Conservation (phyloP, 2,329 filamentous ascomycete species). For the Colletotrichum sp. region DNA sequence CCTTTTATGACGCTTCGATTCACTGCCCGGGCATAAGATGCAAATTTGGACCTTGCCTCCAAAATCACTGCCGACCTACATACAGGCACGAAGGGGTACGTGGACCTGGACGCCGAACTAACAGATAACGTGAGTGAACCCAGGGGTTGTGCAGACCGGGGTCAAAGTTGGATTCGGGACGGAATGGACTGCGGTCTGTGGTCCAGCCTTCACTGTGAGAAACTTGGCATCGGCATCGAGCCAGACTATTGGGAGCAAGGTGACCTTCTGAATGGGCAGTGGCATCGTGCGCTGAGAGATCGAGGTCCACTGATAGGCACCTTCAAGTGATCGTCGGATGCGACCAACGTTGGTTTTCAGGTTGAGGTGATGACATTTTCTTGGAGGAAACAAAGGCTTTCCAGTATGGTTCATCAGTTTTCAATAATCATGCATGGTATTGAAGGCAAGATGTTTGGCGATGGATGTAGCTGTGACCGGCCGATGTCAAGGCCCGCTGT, state of each 20-base stretch:
- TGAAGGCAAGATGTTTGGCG: not conserved
- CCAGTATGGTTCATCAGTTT: fast-evolving
- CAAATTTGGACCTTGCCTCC: fast-evolving
- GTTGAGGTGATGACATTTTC: fast-evolving
- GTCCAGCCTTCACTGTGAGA: not conserved
- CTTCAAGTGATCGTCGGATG: fast-evolving
- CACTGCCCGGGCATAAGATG: not conserved
- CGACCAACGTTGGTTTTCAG: fast-evolving
- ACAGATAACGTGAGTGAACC: not conserved
- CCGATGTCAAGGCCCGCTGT: fast-evolving
- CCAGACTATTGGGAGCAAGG: not conserved
- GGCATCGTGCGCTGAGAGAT: not conserved
- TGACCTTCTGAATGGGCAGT: not conserved
- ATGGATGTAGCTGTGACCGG: not conserved
- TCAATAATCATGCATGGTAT: fast-evolving
- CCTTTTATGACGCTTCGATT: not conserved
- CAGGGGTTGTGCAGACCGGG: not conserved
- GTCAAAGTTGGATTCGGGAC: not conserved
- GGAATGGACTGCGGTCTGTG: not conserved
- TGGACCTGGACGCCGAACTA: not conserved
- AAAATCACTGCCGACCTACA: fast-evolving
- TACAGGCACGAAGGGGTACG: not conserved
- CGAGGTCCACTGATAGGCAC: not conserved
- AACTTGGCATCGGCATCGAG: not conserved
- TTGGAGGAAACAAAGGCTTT: not conserved